phyloP scores from a whole-genome alignment of 176 grass and related monocot species.

The Ananas comosus region DNA sequence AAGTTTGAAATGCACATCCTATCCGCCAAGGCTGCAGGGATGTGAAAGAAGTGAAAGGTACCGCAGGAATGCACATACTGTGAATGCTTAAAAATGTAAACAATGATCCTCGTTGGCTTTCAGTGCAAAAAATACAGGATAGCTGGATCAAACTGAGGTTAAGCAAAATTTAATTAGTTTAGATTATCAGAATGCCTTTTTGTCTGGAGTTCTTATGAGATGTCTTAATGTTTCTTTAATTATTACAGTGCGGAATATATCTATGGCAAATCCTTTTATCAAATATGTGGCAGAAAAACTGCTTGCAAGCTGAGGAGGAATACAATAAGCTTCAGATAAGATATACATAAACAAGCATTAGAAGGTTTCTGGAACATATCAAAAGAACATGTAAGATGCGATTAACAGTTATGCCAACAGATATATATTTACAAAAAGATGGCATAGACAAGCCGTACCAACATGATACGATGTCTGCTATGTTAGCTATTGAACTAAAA shows the following conservation, averaged over 20 bases:
- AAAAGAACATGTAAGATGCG: too few relatives aligned
- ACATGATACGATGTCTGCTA: neutral
- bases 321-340: too few relatives aligned
- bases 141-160: neutral
- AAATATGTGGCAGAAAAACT: neutral
- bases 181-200: neutral
- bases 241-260: neutral
- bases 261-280: neutral
- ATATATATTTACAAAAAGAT: neutral
- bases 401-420: too few relatives aligned
- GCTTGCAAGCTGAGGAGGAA: neutral
- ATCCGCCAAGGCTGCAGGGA: neutral
- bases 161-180: neutral
- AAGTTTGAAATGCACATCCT: neutral
- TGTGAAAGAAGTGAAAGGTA: too few relatives aligned
- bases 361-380: too few relatives aligned
- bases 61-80: too few relatives aligned
- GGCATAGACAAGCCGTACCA: neutral
- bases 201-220: neutral
- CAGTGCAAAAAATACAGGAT: too few relatives aligned
- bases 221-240: neutral
- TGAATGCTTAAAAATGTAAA: too few relatives aligned
- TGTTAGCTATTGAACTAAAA: neutral
- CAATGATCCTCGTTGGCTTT: too few relatives aligned
- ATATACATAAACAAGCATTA: too few relatives aligned